Percentiles rank a stretch among this genome's conserved stretches.
phyloP scores from a whole-genome alignment of 495 filamentous ascomycete genomes.

The Aspergillus asperescens region DNA sequence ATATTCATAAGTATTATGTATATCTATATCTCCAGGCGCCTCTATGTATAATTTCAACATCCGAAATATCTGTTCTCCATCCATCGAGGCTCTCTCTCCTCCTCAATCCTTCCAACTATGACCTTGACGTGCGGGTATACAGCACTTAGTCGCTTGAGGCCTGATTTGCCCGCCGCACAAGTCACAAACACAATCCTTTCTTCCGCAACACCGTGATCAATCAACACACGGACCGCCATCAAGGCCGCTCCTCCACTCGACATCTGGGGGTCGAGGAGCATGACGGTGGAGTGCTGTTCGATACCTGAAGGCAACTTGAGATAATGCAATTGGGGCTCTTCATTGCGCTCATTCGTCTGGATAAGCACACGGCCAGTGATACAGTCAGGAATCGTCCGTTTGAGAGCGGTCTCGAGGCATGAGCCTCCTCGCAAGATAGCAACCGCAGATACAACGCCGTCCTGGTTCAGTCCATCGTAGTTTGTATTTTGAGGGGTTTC shows the following conservation, averaged over 20 bases:
- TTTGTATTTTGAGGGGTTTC: constrained; percentile 59
- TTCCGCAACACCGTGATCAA: constrained; percentile 88
- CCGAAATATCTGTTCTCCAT: constrained; percentile 78
- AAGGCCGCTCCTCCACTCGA: constrained; percentile 85
- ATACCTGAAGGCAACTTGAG: constrained; percentile 69
- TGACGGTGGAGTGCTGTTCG: constrained; percentile 64
- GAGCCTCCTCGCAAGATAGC: constrained; percentile 83
- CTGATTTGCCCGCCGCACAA: constrained; percentile 74
- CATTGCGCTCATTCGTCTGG: constrained; percentile 75
- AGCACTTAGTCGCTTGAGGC: constrained; percentile 72
- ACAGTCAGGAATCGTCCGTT: constrained; percentile 86
- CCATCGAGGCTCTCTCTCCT: constrained; percentile 73
- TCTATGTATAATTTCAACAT: constrained; percentile 42
- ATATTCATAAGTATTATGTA: constrained; percentile 1
- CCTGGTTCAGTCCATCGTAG: constrained; percentile 63
- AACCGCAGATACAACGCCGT: constrained; percentile 77
- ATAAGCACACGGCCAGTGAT: constrained; percentile 84
- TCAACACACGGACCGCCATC: constrained; percentile 91
- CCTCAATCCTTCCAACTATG: constrained; percentile 73
- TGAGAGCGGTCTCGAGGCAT: constrained; percentile 79
- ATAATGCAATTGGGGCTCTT: constrained; percentile 90
- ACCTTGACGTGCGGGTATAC: constrained; percentile 83
- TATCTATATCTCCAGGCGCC: constrained; percentile 6
- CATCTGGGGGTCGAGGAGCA: constrained; percentile 92
- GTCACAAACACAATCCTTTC: constrained; percentile 84